Base-by-base conservation (phyloP, 2,329 filamentous ascomycete species). In the Purpureocillium takamizusanense region DNA sequence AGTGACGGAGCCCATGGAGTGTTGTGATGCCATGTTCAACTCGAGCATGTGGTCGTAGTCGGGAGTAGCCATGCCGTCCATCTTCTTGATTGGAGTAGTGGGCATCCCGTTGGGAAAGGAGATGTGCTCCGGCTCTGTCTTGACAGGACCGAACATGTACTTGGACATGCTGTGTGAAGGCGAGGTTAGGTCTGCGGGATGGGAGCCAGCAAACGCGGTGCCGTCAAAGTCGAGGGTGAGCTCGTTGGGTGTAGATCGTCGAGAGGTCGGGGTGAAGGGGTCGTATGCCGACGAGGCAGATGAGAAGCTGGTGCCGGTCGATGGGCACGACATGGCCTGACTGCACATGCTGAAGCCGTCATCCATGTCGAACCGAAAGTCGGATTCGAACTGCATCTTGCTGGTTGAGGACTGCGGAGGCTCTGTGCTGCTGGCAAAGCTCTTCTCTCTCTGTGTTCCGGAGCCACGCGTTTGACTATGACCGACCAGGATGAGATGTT, bases 211-310 rank as follows among this genome's bases (percentile, higher is more conserved):
- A 28, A 54, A 51, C 4, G 47, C 62, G 38, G 49, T 44, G n/a
- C 49, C 51, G 14, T 66, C 58, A 44, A 63, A 63, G 33, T 63
- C 60, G 44, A 67, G 48, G 36, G 48, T 50, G 29, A 59, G 51
- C 39, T 60, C 55, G 45, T 63, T 55, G 8, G 66, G 63, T 14
- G 63, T 63, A 33, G 66, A 67, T 39, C 65, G 60, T 51, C 63
- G 56, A 40, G 67, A 68, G 23, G 56, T 60, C 33, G 66, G 66
- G 31, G 66, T 69, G 42, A 61, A 68, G 18, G 64, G 57, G 31
- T 65, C 65, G 56, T 65, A 67, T 37, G 52, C 47, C 25, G 61
- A 63, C 21, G 61, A 63, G 23, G 57, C 54, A 8, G 62, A 62
- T 7, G 62, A 65, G 46, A 63, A 66, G 52, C 61, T 66, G 29